These are phyloP conservation scores for Scalesia atractyloides DNA, from an alignment of 129 eudicot species.

Conservation along the genomic window DNA sequence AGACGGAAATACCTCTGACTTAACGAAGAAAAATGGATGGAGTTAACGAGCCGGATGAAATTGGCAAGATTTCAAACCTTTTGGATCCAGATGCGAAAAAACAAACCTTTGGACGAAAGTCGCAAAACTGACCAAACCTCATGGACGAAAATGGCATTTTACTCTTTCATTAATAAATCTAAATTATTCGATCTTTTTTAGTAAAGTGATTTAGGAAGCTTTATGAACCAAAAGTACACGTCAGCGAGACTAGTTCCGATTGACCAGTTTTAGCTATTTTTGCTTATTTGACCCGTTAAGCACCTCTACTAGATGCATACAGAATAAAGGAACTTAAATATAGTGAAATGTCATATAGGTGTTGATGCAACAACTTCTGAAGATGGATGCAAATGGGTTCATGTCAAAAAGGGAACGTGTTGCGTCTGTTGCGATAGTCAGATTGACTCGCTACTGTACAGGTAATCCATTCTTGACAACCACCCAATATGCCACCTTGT, in stretches of 20 bases:
- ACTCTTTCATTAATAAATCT: too few relatives aligned
- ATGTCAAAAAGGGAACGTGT: slow-evolving; percentile 88
- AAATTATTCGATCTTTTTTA: background rate
- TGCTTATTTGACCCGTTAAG: background rate
- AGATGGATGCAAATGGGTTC: slow-evolving; percentile 88
- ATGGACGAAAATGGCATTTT: too few relatives aligned
- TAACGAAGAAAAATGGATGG: too few relatives aligned
- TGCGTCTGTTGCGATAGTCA: slow-evolving; percentile 95
- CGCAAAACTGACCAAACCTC: too few relatives aligned
- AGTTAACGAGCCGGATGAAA: too few relatives aligned
- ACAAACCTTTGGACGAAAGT: too few relatives aligned
- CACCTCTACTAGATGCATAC: slow-evolving; percentile 5
- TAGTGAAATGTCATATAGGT: slow-evolving; percentile 38
- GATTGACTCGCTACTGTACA: slow-evolving; percentile 92
- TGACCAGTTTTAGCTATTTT: background rate
- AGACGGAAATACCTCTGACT: too few relatives aligned
- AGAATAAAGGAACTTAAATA: background rate
- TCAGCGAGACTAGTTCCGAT: background rate
- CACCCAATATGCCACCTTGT: too few relatives aligned
- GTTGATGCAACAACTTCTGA: slow-evolving; percentile 68
- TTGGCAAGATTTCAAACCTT: too few relatives aligned
- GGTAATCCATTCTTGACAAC: slow-evolving; percentile 44
- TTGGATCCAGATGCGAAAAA: too few relatives aligned
- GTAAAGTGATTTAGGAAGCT: background rate
- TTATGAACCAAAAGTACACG: background rate